phyloP scores from a whole-genome alignment of 352 stramenopile species.

The Phytopythium cucurbitacearum region DNA sequence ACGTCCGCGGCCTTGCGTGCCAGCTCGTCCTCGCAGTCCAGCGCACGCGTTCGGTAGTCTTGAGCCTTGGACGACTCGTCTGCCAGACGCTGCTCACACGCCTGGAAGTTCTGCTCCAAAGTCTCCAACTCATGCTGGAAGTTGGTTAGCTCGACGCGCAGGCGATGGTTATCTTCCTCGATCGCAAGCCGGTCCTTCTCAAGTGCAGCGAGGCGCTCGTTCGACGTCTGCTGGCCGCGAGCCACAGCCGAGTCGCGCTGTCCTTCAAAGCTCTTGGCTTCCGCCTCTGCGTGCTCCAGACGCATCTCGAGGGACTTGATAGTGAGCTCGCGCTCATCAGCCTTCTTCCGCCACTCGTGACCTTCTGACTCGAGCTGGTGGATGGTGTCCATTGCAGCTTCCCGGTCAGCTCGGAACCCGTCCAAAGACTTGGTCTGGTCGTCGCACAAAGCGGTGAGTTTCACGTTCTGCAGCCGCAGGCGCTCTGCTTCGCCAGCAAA shows the following conservation, averaged over 20 bases:
- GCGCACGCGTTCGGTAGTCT: conserved; percentile 27
- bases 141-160: conserved; percentile 36
- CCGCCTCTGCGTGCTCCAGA: conserved; percentile 19
- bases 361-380: conserved; percentile 43
- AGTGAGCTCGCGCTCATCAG: conserved; percentile 28
- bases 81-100: conserved; percentile 28
- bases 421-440: conserved; percentile 52
- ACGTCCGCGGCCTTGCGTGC: conserved; percentile 17
- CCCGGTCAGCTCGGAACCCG: conserved; percentile 36
- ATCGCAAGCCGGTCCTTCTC: conserved; percentile 48
- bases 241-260: conserved; percentile 33
- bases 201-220: conserved; percentile 47
- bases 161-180: conserved; percentile 49
- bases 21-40: conserved; percentile 19
- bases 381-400: conserved; percentile 34
- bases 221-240: conserved; percentile 41
- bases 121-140: conserved; percentile 47
- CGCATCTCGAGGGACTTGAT: conserved; percentile 28
- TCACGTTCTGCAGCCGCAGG: conserved; percentile 50
- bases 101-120: conserved; percentile 38
- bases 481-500: conserved; percentile 33
- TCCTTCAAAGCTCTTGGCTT: conserved; percentile 19
- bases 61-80: conserved; percentile 33
- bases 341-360: conserved; percentile 31
- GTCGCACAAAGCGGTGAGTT: conserved; percentile 44